Evolutionary conservation across 306 rosid genomes (phyloP).

Genomic region (Castanea sativa): DNA sequence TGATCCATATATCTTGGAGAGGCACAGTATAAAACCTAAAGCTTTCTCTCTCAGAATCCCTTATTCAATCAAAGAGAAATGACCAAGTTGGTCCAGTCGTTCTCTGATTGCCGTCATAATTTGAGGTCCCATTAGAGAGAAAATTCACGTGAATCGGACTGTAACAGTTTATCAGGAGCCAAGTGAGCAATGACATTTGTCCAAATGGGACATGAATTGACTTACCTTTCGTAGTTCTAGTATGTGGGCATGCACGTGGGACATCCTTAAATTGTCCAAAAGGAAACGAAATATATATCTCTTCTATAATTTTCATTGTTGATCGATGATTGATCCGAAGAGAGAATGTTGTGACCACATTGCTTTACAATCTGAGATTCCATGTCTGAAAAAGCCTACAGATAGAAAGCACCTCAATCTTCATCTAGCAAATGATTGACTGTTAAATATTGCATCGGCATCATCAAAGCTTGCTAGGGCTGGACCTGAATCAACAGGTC

Average conservation of each 20-base stretch:
- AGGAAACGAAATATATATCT: neutral
- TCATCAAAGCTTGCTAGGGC: too few species aligned
- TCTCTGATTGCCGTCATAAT: neutral
- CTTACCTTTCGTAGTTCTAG: neutral
- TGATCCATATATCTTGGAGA: neutral
- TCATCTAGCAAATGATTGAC: too few species aligned
- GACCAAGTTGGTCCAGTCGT: neutral
- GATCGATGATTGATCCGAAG: too few species aligned
- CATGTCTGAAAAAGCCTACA: too few species aligned
- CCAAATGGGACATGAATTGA: neutral
- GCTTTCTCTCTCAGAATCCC: neutral
- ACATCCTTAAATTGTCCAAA: neutral
- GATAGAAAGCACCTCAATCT: too few species aligned
- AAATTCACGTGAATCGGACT: constrained; percentile 36
- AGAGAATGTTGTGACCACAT: too few species aligned
- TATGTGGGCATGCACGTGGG: neutral
- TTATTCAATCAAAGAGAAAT: constrained; percentile 23
- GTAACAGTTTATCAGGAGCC: neutral
- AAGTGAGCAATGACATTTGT: constrained; percentile 14
- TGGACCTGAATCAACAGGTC: too few species aligned
- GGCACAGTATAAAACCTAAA: too few species aligned
- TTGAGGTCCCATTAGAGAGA: constrained; percentile 25
- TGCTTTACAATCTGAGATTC: too few species aligned
- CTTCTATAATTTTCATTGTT: too few species aligned
- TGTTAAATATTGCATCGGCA: too few species aligned